A percentile compares a stretch with the other conserved stretches of the same genome.
Evolutionary conservation across 768 basidiomycete species (phyloP).

Genomic region (Scleroderma bovista): DNA sequence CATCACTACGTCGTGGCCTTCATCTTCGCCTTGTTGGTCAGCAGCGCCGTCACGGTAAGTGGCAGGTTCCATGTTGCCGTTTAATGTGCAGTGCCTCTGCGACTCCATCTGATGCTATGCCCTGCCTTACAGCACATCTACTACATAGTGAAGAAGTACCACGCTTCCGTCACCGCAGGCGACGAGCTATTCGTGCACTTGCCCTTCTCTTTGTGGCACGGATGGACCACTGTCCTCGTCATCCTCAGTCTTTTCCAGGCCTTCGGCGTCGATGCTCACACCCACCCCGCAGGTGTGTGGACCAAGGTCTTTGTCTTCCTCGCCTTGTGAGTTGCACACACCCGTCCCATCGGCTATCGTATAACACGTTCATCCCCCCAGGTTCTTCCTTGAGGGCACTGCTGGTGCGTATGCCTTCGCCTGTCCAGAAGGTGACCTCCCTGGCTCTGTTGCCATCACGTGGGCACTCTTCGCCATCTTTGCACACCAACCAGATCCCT

Average conservation of each 20-base stretch:
- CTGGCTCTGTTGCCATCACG: conserved; percentile 85
- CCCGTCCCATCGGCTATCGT: not conserved
- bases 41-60: conserved; percentile 54
- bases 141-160: conserved; percentile 87
- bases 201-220: conserved; percentile 95
- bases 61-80: not conserved
- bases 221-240: conserved; percentile 84
- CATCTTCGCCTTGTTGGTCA: conserved; percentile 82
- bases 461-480: conserved; percentile 96
- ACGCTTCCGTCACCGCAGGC: conserved; percentile 52
- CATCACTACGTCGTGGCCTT: conserved; percentile 79
- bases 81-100: conserved; percentile 13
- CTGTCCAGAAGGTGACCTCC: conserved; percentile 83
- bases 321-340: conserved; percentile 51
- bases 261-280: conserved; percentile 73
- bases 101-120: not conserved
- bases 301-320: conserved; percentile 96
- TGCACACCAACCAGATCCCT: conserved; percentile 56
- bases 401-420: conserved; percentile 95
- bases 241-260: conserved; percentile 82
- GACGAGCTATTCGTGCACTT: conserved; percentile 93
- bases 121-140: conserved; percentile 66
- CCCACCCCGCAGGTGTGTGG: conserved; percentile 71
- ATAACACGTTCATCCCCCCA: conserved; percentile 20
- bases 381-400: conserved; percentile 89